These are phyloP conservation scores for Solanum chilense DNA, from an alignment of 257 asterid species.

Conservation along the genomic window DNA sequence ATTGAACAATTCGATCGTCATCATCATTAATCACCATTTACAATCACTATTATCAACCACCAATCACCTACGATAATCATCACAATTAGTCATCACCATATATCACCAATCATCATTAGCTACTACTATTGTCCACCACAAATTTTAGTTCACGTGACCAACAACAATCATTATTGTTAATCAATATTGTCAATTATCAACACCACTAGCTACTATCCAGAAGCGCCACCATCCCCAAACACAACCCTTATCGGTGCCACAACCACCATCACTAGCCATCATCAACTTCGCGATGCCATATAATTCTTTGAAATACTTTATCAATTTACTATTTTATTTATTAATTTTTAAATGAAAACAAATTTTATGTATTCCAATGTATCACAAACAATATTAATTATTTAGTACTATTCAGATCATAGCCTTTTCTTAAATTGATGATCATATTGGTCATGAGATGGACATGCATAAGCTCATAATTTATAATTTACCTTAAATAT, in stretches of 20 bases:
- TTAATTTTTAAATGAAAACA: neutral
- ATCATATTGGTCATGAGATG: neutral
- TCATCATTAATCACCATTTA: too few relatives aligned
- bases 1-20: neutral
- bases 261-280: neutral
- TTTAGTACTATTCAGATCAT: neutral
- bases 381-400: too few relatives aligned
- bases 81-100: neutral
- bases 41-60: neutral
- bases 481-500: slow-evolving; percentile 36
- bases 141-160: neutral
- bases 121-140: too few relatives aligned
- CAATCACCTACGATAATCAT: neutral
- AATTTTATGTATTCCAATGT: neutral
- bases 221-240: neutral
- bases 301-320: too few relatives aligned
- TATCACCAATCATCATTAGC: neutral
- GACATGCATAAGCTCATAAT: neutral
- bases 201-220: neutral
- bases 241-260: too few relatives aligned
- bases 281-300: neutral
- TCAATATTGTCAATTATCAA: neutral
- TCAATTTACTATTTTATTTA: neutral
- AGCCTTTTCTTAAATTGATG: neutral
- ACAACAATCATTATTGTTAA: neutral